Base-by-base conservation (phyloP, 331 rosid species). In the Prunus yedoensis region DNA sequence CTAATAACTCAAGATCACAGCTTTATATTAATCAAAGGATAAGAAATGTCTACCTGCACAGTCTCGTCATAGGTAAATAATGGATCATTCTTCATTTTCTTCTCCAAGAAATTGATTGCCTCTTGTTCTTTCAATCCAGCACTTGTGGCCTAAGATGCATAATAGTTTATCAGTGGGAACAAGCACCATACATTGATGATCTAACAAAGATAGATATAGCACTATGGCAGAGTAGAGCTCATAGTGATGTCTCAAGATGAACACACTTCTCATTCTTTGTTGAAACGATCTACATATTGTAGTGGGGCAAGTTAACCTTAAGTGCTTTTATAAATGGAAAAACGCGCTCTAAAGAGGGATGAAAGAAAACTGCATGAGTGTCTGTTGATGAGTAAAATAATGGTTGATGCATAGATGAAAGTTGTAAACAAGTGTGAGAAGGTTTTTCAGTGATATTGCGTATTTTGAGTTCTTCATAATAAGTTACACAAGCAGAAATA, bases 51-150 rank as follows among this genome's bases (percentile, higher is more conserved):
- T 77, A 95, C 98, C 99, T 92, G 99, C 74, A 92, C 98, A 6
- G 98, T 92, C 86, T 95, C 99, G 54, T 92, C 97, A 9, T 89
- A 95, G 51, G 98, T 83, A 84, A 95, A 91, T 32, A 88, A 84
- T 78, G 99, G 99, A 77, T 92, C 97, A 78, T 85, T 92, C 93
- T 95, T 95, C 99, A 95, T 95, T 85, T 95, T 95, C 90, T 95
- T 95, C 84, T 95, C 99, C 91, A 95, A 86, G 90, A 95, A 95
- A 87, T 95, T 95, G 59, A 95, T 91, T 18, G 98, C 99, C 88
- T 92, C 99, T 79, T 95, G 99, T 80, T 95, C 99, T 84, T 95
- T 95, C 70, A 73, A 86, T 77, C 99, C 99, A 83, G 99, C 98
- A 82, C 99, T 95, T 49, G 99, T 92, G 66, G 99, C 97, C 99